Percentiles rank a stretch among this genome's conserved stretches.
Evolutionary conservation across 306 rosid species (phyloP).

Genomic region (Cercis canadensis): DNA sequence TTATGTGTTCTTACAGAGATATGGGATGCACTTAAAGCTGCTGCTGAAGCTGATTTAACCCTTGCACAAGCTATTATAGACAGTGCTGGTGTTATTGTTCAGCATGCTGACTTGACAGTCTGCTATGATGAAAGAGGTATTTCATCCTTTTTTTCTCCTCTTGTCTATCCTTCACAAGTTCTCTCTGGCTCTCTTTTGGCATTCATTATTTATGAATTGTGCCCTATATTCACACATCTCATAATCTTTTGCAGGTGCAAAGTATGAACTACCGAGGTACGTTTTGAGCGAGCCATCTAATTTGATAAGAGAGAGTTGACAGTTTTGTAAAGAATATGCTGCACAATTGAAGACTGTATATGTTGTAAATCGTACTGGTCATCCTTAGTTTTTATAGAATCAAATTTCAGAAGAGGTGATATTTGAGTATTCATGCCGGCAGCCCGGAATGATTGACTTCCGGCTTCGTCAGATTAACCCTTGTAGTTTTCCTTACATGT

Average conservation of each 20-base stretch:
- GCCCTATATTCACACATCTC: no score
- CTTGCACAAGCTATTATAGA: constrained; percentile 94
- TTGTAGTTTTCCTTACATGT: not conserved
- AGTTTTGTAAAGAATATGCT: not conserved
- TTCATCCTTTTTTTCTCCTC: not conserved
- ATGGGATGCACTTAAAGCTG: constrained; percentile 99
- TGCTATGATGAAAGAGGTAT: constrained; percentile 98
- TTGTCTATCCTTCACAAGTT: no score
- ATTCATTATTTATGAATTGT: no score
- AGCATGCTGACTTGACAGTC: constrained; percentile 87
- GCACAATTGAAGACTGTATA: not conserved
- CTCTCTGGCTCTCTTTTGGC: no score
- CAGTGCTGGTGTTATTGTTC: constrained; percentile 95
- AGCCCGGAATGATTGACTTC: no score
- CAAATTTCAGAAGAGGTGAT: not conserved
- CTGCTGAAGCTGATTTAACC: constrained; percentile 88
- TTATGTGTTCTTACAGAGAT: constrained; percentile 55
- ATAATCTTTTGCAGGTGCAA: constrained; percentile 72
- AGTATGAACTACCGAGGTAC: constrained; percentile 94
- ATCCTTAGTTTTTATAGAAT: not conserved
- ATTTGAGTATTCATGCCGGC: no score
- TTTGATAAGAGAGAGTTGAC: constrained; percentile 73
- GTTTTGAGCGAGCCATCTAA: constrained; percentile 98
- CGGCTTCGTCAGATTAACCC: not conserved
- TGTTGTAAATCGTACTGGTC: not conserved